phyloP scores from a whole-genome alignment of 345 rosid genomes.

The Dipteronia sinensis region DNA sequence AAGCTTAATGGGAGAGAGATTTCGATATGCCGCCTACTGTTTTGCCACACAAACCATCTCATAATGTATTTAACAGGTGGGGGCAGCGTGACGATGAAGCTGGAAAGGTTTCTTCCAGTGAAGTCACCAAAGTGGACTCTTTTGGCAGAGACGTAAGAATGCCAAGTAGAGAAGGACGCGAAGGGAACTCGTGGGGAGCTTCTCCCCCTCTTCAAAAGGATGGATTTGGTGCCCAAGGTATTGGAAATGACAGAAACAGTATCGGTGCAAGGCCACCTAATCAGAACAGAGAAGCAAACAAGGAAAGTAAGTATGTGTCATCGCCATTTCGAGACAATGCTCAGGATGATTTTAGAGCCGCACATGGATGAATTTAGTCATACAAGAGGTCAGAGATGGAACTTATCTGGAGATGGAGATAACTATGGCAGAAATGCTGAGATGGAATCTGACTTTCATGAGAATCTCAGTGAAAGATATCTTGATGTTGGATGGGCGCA shows the following conservation, averaged over 20 bases:
- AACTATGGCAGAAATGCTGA: constrained; percentile 58
- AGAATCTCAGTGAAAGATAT: constrained; percentile 61
- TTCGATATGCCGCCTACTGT: constrained; percentile 66
- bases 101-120: constrained; percentile 60
- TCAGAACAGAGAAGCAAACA: constrained; percentile 52
- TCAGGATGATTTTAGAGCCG: constrained; percentile 55
- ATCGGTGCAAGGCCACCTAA: constrained; percentile 48
- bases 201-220: constrained; percentile 55
- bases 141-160: constrained; percentile 48
- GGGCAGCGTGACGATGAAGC: constrained; percentile 65
- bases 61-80: constrained; percentile 53
- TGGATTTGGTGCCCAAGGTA: constrained; percentile 41
- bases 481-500: constrained; percentile 76
- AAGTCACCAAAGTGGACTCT: constrained; percentile 49
- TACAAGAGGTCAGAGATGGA: constrained; percentile 67
- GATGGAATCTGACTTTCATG: constrained; percentile 69
- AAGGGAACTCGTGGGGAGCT: constrained; percentile 72
- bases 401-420: constrained; percentile 68
- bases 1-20: constrained; percentile 73
- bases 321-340: constrained; percentile 51
- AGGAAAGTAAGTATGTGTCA: constrained; percentile 50
- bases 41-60: constrained; percentile 62
- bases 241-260: constrained; percentile 46
- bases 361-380: constrained; percentile 51
- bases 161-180: constrained; percentile 61